Base-by-base conservation (phyloP, 2,329 filamentous ascomycete species). In the Neocatenulostroma microsporum region DNA sequence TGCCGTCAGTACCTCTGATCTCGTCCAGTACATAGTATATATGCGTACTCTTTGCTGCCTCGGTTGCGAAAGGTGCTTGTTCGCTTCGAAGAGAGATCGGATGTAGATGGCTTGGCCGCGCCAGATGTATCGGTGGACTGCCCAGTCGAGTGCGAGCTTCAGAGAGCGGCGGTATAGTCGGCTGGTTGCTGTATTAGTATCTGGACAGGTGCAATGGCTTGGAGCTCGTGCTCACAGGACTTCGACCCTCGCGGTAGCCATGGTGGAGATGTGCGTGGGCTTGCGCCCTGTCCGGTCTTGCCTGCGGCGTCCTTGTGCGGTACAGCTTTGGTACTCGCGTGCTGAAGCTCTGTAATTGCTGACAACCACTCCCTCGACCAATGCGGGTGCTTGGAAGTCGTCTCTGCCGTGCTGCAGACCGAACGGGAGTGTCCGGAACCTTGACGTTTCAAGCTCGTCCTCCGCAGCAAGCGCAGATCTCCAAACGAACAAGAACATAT, bases 21-120 rank as follows among this genome's bases (percentile, higher is more conserved):
- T n/a, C n/a, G n/a, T n/a, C n/a, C n/a, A n/a, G n/a, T n/a, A n/a
- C n/a, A n/a, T n/a, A n/a, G n/a, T n/a, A n/a, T n/a, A n/a, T n/a
- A n/a, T 15, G 26, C 72, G 46, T 73, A 94, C 89, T 67, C 81
- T 80, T 67, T 89, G 83, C 66, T 88, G 83, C 63, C 86, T 78
- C 23, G 85, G 84, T 58, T 95, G 85, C 40, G 75, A 78, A 42
- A 96, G 71, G 59, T 86, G 71, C 60, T 78, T 84, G 64, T 98
- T 96, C 40, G 86, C 86, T 62, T 98, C 91, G 60, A 96, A 98
- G 11, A 96, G 74, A 24, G 83, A 87, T 54, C 91, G 82, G 55
- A 98, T 94, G 63, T 98, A 96, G 46, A 96, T 70, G 21, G 91
- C 91, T 65, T 96, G 91, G 45, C 89, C 88, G 54, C 91, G 82